Evolutionary conservation across 2,329 filamentous ascomycete species (phyloP).

Genomic region (Trichoderma sp.): DNA sequence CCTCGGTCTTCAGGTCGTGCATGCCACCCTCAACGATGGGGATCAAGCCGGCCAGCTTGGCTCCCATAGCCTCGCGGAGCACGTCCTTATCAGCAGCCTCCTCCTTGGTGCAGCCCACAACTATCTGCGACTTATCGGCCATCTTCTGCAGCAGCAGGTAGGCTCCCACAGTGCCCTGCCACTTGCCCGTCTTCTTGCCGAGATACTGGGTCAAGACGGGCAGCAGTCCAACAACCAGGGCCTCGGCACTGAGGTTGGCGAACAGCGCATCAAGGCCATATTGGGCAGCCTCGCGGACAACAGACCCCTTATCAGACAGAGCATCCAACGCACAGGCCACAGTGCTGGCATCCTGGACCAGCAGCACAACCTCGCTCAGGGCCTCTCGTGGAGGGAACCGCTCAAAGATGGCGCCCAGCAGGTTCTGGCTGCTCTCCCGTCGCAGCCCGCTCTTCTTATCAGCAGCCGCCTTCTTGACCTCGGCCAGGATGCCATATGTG

Average conservation of each 20-base stretch:
- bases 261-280: slow-evolving; percentile 93
- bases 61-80: slow-evolving; percentile 85
- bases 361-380: slow-evolving; percentile 74
- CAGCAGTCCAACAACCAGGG: slow-evolving; percentile 76
- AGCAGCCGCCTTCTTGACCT: slow-evolving; percentile 68
- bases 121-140: slow-evolving; percentile 90
- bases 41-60: slow-evolving; percentile 79
- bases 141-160: slow-evolving; percentile 83
- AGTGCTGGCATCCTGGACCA: slow-evolving; percentile 75
- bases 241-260: slow-evolving; percentile 72
- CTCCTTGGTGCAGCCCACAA: slow-evolving; percentile 72
- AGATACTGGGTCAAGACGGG: slow-evolving; percentile 75
- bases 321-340: slow-evolving; percentile 74
- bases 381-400: slow-evolving; percentile 75
- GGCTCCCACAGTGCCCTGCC: slow-evolving; percentile 91
- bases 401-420: slow-evolving; percentile 90
- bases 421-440: slow-evolving; percentile 91
- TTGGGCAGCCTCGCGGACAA: slow-evolving; percentile 87
- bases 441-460: slow-evolving; percentile 91
- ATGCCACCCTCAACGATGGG: slow-evolving; percentile 89
- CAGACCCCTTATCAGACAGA: slow-evolving; percentile 82
- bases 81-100: slow-evolving; percentile 85
- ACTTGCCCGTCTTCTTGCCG: slow-evolving; percentile 82
- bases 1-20: slow-evolving; percentile 92
- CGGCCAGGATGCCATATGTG: slow-evolving; percentile 52